phyloP scores from a whole-genome alignment of 768 basidiomycete genomes.

The Tulasnella sp. region DNA sequence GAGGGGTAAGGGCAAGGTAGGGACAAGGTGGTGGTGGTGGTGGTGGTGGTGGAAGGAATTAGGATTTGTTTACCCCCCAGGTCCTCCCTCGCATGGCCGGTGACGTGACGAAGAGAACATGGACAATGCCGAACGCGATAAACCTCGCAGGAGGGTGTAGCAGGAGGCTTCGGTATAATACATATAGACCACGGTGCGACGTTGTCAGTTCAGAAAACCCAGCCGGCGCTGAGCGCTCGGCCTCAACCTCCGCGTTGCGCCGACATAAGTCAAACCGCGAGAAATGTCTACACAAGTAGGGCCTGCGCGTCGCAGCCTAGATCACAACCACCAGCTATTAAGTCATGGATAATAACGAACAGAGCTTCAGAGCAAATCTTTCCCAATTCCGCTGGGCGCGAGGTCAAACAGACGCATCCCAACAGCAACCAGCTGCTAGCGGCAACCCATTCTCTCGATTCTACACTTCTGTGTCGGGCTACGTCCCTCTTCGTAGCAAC shows the following conservation, averaged over 20 bases:
- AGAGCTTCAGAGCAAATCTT: conserved; percentile 71
- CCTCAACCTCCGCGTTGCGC: too few relatives aligned
- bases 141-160: too few relatives aligned
- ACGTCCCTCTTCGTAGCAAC: conserved; percentile 81
- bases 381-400: conserved; percentile 88
- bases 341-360: conserved; percentile 51
- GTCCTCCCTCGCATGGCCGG: not conserved
- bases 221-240: too few relatives aligned
- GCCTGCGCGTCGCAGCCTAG: conserved; percentile 10
- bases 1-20: not conserved
- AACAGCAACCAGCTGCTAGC: conserved; percentile 41
- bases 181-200: too few relatives aligned
- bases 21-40: not conserved
- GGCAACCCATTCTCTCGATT: conserved; percentile 73
- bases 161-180: too few relatives aligned
- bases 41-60: not conserved
- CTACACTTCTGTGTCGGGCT: conserved; percentile 81
- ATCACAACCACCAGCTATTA: not conserved
- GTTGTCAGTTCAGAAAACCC: too few relatives aligned
- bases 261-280: not conserved
- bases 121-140: too few relatives aligned
- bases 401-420: conserved; percentile 70
- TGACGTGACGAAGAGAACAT: not conserved
- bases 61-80: not conserved
- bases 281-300: not conserved